Evolutionary conservation across 2,329 filamentous ascomycete species (phyloP), one percentile per base, ranked within the genome.

Genomic region (Fusarium torreyae): DNA sequence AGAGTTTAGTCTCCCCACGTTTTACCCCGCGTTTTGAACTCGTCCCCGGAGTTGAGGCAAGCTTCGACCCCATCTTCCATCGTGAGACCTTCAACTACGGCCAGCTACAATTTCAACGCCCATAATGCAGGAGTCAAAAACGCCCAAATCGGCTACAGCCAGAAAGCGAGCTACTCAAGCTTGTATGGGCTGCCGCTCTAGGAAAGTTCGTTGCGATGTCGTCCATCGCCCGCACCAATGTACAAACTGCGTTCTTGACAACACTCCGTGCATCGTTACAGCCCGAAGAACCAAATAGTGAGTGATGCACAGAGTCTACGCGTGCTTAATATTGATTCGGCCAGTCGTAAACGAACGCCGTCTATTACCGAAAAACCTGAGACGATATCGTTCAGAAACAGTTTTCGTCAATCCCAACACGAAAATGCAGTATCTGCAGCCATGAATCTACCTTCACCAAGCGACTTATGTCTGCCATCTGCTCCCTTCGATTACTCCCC

Each of bases 121-220:
- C 10, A 22, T 4, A n/a, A 54, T 54, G 42, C 20, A 28, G 6
- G 51, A 54, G 3, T 5, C 6, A 4, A 26, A 24, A 6, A 6
- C 31, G 2, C 18, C 33, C 1, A 22, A 11, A 17, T 8, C 15
- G 2, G 13, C n/a, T 14, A 6, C 51, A 15, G 20, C 20, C 13
- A 31, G 51, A 8, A 65, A 54, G 22, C 56, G 64, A 34, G 64
- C 64, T 7, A 52, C 60, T 22, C 64, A 61, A 26, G 64, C 64
- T 28, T 67, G 60, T 20, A 17, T 67, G 22, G 61, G 45, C 5
- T 67, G 64, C 22, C 64, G 55, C 33, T 36, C 64, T 0, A 43
- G 60, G n/a, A 67, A 67, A 14, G 64, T 67, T 1, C 64, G 64
- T 9, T 67, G 60, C 40, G 64, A 67, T 46, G 64, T 67, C 13